Conservation (phyloP, 139 green algal genomes). For the Coelastrella sp. region DNA sequence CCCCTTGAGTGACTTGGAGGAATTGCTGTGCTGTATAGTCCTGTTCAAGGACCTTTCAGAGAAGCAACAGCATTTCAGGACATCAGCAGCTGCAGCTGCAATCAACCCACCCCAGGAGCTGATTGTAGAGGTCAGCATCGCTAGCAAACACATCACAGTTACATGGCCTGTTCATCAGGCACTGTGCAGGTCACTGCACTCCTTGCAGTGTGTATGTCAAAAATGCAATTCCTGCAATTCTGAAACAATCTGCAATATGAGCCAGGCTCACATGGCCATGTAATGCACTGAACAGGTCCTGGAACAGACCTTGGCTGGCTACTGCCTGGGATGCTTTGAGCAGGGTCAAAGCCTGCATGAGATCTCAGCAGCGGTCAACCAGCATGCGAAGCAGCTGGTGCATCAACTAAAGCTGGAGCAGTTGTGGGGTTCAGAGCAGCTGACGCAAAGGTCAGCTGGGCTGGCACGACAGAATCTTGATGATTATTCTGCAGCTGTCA, state of each 20-base stretch:
- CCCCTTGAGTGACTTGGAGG: neutral
- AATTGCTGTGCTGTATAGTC: conserved; percentile 5
- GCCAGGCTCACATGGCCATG: too few species aligned
- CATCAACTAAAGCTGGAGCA: neutral
- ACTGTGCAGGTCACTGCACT: too few species aligned
- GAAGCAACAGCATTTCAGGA: conserved; percentile 27
- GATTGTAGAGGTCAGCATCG: neutral
- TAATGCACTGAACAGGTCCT: neutral
- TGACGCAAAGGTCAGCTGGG: neutral
- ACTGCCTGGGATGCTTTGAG: neutral
- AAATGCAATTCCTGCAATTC: too few species aligned
- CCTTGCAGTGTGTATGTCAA: too few species aligned
- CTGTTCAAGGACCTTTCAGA: neutral
- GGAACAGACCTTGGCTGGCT: neutral
- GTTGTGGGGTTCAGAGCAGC: neutral
- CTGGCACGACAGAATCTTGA: too few species aligned
- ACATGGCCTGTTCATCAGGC: too few species aligned
- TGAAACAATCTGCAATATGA: too few species aligned
- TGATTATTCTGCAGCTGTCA: too few species aligned
- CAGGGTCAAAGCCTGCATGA: neutral
- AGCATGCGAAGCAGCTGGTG: neutral
- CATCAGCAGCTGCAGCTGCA: neutral
- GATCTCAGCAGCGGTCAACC: neutral
- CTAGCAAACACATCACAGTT: too few species aligned
- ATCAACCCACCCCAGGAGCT: conserved; percentile 1